Base-by-base conservation (phyloP, 352 stramenopile genomes). In the Pythium dissotocum region DNA sequence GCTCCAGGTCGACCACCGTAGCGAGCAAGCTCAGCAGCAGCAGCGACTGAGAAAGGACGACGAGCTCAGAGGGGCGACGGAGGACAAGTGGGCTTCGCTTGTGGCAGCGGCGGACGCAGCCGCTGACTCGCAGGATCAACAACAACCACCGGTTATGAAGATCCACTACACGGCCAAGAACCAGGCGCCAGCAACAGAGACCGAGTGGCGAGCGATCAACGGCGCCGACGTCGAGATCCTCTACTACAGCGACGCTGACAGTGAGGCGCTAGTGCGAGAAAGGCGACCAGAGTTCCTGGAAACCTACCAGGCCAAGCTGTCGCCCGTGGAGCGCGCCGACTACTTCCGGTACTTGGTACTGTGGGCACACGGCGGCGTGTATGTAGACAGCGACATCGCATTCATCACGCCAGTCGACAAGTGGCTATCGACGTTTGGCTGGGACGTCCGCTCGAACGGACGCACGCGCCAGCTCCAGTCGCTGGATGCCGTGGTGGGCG, bases 1-100 rank as follows among this genome's bases (percentile, higher is more conserved):
- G 64, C 9, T 77, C 69, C 58, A 79, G 71, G 62, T 91, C 85
- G n/a, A 89, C 63, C 77, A 30, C 44, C 44, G 12, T 4, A 12
- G 16, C 16, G 44, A 52, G n/a, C 44, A 28, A 46, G 38, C 21
- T 24, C 21, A 46, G 9, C 38, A 9, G 4, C 13, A 13, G 44
- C 44, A 52, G 44, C 44, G 44, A 52, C 44, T 52, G 13, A 18
- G 44, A n/a, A 16, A 10, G 36, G n/a, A 52, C 4, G n/a, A 52
- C 1, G 6, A 21, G 38, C 38, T 14, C 16, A 9, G 1, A 1
- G 44, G 1, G 4, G 2, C 2, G n/a, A 52, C 6, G 12, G 40
- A 52, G 44, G 44, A 30, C 6, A 32, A 18, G 44, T 49, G 40
- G 40, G 40, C 16, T 6, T 3, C 13, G 40, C 4, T 49, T 1